Conservation (phyloP, 805 yeast species). For the Zygoascus flipseniorum region DNA sequence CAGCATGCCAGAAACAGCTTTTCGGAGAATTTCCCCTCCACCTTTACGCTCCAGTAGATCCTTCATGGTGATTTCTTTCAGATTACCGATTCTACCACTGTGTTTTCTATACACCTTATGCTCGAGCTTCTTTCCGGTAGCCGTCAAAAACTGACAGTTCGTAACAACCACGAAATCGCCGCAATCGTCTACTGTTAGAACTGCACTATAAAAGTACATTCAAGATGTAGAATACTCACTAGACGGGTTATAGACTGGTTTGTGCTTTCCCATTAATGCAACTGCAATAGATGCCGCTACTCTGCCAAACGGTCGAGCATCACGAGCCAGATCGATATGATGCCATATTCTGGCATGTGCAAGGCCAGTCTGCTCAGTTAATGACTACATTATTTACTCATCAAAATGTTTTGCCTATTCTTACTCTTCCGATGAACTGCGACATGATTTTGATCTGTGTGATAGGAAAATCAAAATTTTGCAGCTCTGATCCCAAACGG, state of each 20-base stretch:
- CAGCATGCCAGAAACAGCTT: slow-evolving; percentile 93
- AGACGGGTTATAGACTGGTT: slow-evolving; percentile 73
- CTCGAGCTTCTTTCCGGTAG: slow-evolving; percentile 78
- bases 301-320: slow-evolving; percentile 82
- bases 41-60: slow-evolving; percentile 71
- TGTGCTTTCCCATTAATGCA: slow-evolving; percentile 92
- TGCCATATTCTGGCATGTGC: slow-evolving; percentile 91
- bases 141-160: slow-evolving; percentile 70
- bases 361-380: slow-evolving; percentile 42
- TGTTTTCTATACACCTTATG: slow-evolving; percentile 86
- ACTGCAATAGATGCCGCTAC: slow-evolving; percentile 83
- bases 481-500: neutral
- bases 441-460: slow-evolving; percentile 24
- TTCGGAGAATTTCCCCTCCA: slow-evolving; percentile 70
- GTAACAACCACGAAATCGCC: slow-evolving; percentile 98
- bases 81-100: slow-evolving; percentile 81
- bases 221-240: slow-evolving; percentile 12
- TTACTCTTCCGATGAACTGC: slow-evolving; percentile 32
- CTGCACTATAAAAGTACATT: neutral
- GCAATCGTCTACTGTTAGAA: slow-evolving; percentile 44
- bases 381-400: neutral
- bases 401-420: slow-evolving; percentile 2
- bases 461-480: neutral
- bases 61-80: slow-evolving; percentile 75
- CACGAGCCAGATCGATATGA: slow-evolving; percentile 83